These are phyloP conservation scores for Phanerochaete carnosa DNA, from an alignment of 768 basidiomycete species.

Conservation along the genomic window DNA sequence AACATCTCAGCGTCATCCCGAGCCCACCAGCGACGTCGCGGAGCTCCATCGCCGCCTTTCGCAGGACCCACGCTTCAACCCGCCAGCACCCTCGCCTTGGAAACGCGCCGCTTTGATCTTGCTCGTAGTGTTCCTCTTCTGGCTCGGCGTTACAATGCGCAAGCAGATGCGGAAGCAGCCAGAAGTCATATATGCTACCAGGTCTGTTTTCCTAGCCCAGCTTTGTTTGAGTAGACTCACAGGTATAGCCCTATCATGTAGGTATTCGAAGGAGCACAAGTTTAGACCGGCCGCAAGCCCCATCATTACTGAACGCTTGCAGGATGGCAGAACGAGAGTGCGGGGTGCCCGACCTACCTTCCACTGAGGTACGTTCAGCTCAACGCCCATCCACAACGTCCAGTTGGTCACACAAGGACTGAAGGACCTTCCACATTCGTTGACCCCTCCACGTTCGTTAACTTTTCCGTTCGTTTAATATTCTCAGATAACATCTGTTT, in stretches of 20 bases:
- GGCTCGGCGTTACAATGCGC: constrained; percentile 32
- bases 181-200: constrained; percentile 56
- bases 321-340: constrained; percentile 64
- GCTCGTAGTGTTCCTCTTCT: constrained; percentile 39
- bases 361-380: constrained; percentile 9
- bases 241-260: constrained; percentile 23
- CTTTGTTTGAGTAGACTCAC: neutral
- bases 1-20: constrained; percentile 10
- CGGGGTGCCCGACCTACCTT: constrained; percentile 58
- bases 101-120: constrained; percentile 46
- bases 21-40: constrained; percentile 24
- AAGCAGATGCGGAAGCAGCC: constrained; percentile 24
- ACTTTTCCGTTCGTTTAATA: neutral
- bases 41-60: constrained; percentile 25
- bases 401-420: neutral
- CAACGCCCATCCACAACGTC: no score
- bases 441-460: neutral
- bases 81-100: constrained; percentile 48
- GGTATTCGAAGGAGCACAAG: constrained; percentile 81
- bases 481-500: neutral
- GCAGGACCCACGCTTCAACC: constrained; percentile 45
- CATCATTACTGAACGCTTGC: constrained; percentile 70
- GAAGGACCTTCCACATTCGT: neutral
- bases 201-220: constrained; percentile 37
- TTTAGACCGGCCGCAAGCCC: constrained; percentile 85